Evolutionary conservation across 2,329 filamentous ascomycete genomes (phyloP).

Genomic region (Aspergillus unguis): DNA sequence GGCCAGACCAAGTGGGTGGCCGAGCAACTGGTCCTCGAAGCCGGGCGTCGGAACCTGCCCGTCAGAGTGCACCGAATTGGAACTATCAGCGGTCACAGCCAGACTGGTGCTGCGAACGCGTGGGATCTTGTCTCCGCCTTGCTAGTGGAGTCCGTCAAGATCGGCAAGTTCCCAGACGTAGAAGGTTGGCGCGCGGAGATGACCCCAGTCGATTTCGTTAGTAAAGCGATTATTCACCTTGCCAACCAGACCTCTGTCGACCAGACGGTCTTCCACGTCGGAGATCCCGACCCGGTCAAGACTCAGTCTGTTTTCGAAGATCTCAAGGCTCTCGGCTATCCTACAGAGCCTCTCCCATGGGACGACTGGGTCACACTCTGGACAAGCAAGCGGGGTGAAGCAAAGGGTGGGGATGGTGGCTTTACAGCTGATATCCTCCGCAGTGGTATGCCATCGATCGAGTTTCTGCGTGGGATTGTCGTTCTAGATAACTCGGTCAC

Average conservation of each 20-base stretch:
- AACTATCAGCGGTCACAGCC: slow-evolving; percentile 75
- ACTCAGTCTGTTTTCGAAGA: slow-evolving; percentile 63
- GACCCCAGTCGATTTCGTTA: slow-evolving; percentile 80
- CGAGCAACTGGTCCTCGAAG: slow-evolving; percentile 69
- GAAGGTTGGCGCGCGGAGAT: slow-evolving; percentile 76
- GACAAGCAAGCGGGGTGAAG: slow-evolving; percentile 65
- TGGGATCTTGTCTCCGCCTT: slow-evolving; percentile 75
- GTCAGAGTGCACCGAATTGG: slow-evolving; percentile 70
- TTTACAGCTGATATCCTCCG: slow-evolving; percentile 78
- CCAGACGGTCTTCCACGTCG: slow-evolving; percentile 69
- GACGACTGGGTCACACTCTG: slow-evolving; percentile 72
- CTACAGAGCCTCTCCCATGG: slow-evolving; percentile 63
- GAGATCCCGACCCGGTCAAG: slow-evolving; percentile 68
- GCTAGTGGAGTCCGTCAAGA: slow-evolving; percentile 71
- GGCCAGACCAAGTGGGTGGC: slow-evolving; percentile 81
- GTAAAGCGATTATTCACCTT: slow-evolving; percentile 68
- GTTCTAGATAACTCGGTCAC: slow-evolving; percentile 71
- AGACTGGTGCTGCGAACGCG: slow-evolving; percentile 70
- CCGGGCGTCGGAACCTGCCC: slow-evolving; percentile 64
- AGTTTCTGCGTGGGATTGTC: slow-evolving; percentile 67
- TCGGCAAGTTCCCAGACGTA: slow-evolving; percentile 68
- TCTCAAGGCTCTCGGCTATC: slow-evolving; percentile 65
- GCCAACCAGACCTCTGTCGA: slow-evolving; percentile 61
- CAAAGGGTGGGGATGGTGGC: slow-evolving; percentile 64
- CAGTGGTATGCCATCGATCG: slow-evolving; percentile 73